phyloP scores from a whole-genome alignment of 805 yeast genomes.

The Starmerella apicola region DNA sequence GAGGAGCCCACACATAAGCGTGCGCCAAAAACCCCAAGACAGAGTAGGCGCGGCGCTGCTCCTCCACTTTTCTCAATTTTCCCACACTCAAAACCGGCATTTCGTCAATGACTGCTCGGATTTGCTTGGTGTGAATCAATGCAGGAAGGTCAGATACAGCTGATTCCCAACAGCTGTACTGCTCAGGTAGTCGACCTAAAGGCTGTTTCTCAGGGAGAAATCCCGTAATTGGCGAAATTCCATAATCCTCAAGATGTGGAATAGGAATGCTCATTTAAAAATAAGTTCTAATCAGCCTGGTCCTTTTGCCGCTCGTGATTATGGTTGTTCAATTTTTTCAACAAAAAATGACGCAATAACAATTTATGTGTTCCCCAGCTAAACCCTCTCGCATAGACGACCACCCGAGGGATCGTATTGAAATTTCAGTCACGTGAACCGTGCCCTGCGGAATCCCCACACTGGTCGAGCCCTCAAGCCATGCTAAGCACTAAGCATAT shows the following conservation, averaged over 20 bases:
- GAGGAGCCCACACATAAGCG: constrained; percentile 81
- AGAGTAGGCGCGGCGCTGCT: constrained; percentile 69
- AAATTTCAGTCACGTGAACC: too few relatives aligned
- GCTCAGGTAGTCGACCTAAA: constrained; percentile 45
- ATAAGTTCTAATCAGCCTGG: neutral
- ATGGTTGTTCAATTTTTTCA: neutral
- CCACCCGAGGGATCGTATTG: too few relatives aligned
- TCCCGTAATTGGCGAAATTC: constrained; percentile 58
- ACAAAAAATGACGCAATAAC: too few relatives aligned
- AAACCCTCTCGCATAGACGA: too few relatives aligned
- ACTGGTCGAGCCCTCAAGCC: too few relatives aligned
- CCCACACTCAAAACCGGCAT: constrained; percentile 46
- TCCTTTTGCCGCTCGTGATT: neutral
- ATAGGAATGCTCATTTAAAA: constrained; percentile 26
- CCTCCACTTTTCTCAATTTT: constrained; percentile 32
- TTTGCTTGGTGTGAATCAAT: constrained; percentile 49
- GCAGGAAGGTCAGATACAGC: constrained; percentile 59
- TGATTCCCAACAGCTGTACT: constrained; percentile 68
- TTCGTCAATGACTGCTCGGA: constrained; percentile 52
- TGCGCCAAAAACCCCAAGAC: constrained; percentile 70
- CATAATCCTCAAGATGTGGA: constrained; percentile 51
- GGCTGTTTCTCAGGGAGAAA: constrained; percentile 68
- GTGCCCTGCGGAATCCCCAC: too few relatives aligned
- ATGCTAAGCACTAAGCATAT: too few relatives aligned
- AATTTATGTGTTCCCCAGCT: too few relatives aligned